Evolutionary conservation across 495 filamentous ascomycete genomes (phyloP), one percentile per base, ranked within the genome.

Genomic region (Pseudotulostoma volvatum): DNA sequence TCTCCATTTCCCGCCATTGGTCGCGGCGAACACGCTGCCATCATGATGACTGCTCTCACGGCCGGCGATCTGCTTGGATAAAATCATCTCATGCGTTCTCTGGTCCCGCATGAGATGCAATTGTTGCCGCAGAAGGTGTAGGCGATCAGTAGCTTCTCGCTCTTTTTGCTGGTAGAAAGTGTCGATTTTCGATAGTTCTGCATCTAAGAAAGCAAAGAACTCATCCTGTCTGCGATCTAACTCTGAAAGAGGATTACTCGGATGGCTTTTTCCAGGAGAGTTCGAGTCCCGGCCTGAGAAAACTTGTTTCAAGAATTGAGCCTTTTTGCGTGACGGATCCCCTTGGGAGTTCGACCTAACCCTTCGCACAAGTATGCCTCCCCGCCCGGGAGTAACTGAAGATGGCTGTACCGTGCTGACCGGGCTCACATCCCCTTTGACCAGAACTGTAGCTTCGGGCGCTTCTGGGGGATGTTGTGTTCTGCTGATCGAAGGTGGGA

Each of bases 31-130:
- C 8, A 33, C 36, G 39, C 33, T 41, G 2, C 20, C 31, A 28
- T 28, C 23, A 28, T 28, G 23, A 5, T 5, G 5, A 9, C 28
- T 21, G 9, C 33, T 39, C 13, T 19, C 30, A 15, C 41, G 33
- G 13, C 34, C 28, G 8, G 17, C 19, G 16, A 18, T 21, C 18
- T 25, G 21, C 31, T 36, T 37, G 7, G 54, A 42, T 9, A 36
- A 46, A 28, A 64, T 41, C n/a, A 92, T 54, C 54, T 94, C 82
- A 32, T 75, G 71, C 5, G 76, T 70, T 16, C 86, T 71, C 7
- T 77, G 69, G 53, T 85, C 81, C 16, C 83, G 67, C 86, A 94
- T 90, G 40, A 85, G 73, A 48, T 88, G 85, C 31, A 94, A 61
- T 52, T 94, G 86, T 18, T 81, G 74, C 20, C 80, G 70, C 18